These are phyloP conservation scores for Starmera pachycereana DNA, from an alignment of 805 yeast genomes.

Conservation along the genomic window DNA sequence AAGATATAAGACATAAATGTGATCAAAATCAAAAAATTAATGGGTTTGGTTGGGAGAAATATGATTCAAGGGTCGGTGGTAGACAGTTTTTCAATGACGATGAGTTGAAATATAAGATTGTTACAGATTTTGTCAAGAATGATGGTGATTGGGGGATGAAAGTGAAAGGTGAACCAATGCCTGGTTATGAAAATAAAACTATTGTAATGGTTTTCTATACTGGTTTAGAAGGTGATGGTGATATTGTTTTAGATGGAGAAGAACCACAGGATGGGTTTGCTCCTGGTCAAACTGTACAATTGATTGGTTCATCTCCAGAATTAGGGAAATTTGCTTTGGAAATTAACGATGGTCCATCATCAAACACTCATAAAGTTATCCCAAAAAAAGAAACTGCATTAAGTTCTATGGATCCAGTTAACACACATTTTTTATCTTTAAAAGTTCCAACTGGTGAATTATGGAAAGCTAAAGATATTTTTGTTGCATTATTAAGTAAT, in stretches of 20 bases:
- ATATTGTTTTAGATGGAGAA: conserved; percentile 29
- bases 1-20: conserved; percentile 59
- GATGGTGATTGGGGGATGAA: conserved; percentile 73
- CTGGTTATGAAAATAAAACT: conserved; percentile 34
- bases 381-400: conserved; percentile 20
- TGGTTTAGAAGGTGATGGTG: conserved; percentile 58
- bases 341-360: conserved; percentile 42
- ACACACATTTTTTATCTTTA: conserved; percentile 57
- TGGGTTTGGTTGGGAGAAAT: conserved; percentile 77
- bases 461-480: conserved; percentile 77
- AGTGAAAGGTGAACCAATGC: conserved; percentile 53
- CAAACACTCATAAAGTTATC: conserved; percentile 30
- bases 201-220: conserved; percentile 71
- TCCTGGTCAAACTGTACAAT: conserved; percentile 25
- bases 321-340: conserved; percentile 55
- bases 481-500: conserved; percentile 58
- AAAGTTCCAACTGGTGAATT: conserved; percentile 58
- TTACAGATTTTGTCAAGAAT: conserved; percentile 68
- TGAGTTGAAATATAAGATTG: conserved; percentile 50
- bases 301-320: conserved; percentile 49
- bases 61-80: conserved; percentile 87
- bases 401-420: conserved; percentile 43
- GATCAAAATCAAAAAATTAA: conserved; percentile 62
- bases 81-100: conserved; percentile 61
- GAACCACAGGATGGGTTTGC: conserved; percentile 17